Evolutionary conservation across 345 rosid genomes (phyloP).

Genomic region (Hirschfeldia incana): DNA sequence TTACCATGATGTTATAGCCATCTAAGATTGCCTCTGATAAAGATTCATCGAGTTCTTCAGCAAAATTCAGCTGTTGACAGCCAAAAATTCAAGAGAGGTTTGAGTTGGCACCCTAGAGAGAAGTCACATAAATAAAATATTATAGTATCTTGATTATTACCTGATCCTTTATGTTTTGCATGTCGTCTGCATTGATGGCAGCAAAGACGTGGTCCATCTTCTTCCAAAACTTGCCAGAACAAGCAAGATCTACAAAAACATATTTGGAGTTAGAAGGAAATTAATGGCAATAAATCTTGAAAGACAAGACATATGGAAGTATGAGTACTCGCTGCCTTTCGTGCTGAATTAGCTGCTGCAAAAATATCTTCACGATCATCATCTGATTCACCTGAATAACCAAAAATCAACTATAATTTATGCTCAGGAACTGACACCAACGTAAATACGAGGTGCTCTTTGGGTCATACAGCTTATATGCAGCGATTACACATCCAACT

Average conservation of each 20-base stretch:
- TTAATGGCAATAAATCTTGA: conserved; percentile 20
- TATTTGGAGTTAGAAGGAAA: conserved; percentile 21
- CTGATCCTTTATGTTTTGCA: conserved; percentile 77
- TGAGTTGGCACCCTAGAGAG: conserved; percentile 7
- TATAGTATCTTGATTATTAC: conserved; percentile 40
- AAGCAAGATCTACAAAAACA: conserved; percentile 62
- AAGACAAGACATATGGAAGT: conserved; percentile 29
- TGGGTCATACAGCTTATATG: conserved; percentile 14
- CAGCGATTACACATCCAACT: conserved; percentile 10
- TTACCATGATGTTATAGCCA: conserved; percentile 59
- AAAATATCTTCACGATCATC: conserved; percentile 84
- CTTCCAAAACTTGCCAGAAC: conserved; percentile 82
- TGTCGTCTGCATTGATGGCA: conserved; percentile 61
- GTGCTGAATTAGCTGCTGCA: conserved; percentile 82
- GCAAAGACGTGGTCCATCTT: conserved; percentile 76
- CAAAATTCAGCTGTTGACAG: conserved; percentile 59
- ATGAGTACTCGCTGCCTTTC: conserved; percentile 63
- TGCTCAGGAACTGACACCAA: conserved; percentile 18
- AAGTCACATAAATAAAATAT: neutral
- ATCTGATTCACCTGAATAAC: conserved; percentile 71
- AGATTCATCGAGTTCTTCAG: conserved; percentile 71
- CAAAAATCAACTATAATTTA: neutral
- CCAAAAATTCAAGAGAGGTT: conserved; percentile 7
- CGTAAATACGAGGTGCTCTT: conserved; percentile 2
- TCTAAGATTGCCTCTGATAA: conserved; percentile 57